Percentiles rank a stretch among this genome's conserved stretches.
These are phyloP conservation scores for Populus davidiana DNA, from an alignment of 345 rosid species.

Conservation along the genomic window DNA sequence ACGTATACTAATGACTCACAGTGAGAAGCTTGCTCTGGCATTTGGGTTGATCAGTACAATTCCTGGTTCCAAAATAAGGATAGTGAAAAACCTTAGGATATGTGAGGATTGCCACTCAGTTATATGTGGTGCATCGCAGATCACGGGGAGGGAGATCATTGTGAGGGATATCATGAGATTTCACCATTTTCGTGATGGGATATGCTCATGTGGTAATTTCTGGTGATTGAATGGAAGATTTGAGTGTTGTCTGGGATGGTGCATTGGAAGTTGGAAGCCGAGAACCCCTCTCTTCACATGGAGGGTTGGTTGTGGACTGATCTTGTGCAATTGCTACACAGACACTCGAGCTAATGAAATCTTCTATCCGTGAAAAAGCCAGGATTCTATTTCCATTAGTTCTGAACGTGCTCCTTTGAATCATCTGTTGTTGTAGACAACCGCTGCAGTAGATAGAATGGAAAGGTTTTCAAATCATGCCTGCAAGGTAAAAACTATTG, in stretches of 20 bases:
- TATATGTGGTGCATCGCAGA: constrained; percentile 53
- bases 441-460: neutral
- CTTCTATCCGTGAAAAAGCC: neutral
- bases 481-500: neutral
- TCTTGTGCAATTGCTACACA: neutral
- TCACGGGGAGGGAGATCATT: constrained; percentile 51
- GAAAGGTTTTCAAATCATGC: neutral
- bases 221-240: constrained; percentile 45
- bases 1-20: constrained; percentile 46
- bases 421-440: neutral
- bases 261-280: neutral
- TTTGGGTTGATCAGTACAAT: constrained; percentile 50
- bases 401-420: neutral
- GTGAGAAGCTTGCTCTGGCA: constrained; percentile 75
- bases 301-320: neutral
- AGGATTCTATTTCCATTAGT: too few relatives aligned
- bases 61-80: constrained; percentile 40
- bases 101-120: constrained; percentile 74
- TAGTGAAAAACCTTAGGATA: constrained; percentile 72
- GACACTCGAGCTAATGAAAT: neutral
- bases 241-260: neutral
- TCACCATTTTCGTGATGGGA: constrained; percentile 68
- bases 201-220: constrained; percentile 68
- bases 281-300: neutral
- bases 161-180: constrained; percentile 71